Conservation (phyloP, 2,329 filamentous ascomycete species). For the Dryadomyces sulphureus region DNA sequence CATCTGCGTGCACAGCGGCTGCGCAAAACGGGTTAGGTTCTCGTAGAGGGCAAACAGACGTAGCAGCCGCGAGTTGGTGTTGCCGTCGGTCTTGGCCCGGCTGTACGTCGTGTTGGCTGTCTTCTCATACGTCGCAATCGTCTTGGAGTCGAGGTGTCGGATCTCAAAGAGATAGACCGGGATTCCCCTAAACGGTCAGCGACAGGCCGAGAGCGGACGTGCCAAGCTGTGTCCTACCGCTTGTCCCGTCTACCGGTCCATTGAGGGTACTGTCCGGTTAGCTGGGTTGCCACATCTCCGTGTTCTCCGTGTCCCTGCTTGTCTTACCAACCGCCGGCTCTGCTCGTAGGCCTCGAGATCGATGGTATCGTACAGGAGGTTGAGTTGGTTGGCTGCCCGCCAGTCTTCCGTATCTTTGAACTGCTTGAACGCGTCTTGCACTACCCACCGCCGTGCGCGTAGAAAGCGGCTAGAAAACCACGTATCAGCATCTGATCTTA, state of each 20-base stretch:
- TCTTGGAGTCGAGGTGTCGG: constrained; percentile 66
- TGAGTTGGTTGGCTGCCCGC: constrained; percentile 65
- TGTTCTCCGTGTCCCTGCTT: neutral
- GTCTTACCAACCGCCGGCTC: constrained; percentile 54
- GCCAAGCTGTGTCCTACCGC: constrained; percentile 20
- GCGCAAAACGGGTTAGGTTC: constrained; percentile 73
- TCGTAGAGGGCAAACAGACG: constrained; percentile 89
- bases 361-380: constrained; percentile 72
- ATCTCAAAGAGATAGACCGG: constrained; percentile 88
- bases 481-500: neutral
- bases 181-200: constrained; percentile 48
- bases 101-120: constrained; percentile 40
- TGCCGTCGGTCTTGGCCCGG: constrained; percentile 49
- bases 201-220: no score
- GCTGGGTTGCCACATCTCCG: neutral
- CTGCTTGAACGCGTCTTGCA: constrained; percentile 64
- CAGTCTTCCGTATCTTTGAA: constrained; percentile 83
- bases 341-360: constrained; percentile 74
- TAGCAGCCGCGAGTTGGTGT: constrained; percentile 60
- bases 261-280: constrained; percentile 59
- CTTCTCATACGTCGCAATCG: constrained; percentile 65
- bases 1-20: constrained; percentile 71
- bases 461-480: constrained; percentile 53
- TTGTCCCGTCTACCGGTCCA: constrained; percentile 86
- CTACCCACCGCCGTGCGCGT: constrained; percentile 67